A percentile compares a stretch with the other conserved stretches of the same genome.
Evolutionary conservation across 345 rosid species (phyloP).

Genomic region (Stellera chamaejasme): DNA sequence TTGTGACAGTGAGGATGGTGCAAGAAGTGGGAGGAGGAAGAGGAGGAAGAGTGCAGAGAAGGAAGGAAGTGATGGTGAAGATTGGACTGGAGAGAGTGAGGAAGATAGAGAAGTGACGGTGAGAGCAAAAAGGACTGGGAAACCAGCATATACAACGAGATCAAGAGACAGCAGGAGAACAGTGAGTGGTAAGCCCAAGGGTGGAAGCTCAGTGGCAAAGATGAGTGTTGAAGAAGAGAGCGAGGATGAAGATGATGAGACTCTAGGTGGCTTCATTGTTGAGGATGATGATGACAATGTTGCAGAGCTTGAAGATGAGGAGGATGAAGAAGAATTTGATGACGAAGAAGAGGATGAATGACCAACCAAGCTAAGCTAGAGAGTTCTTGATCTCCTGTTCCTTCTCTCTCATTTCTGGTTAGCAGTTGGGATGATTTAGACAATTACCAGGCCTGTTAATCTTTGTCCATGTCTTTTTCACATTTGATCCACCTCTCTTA

Average conservation of each 20-base stretch:
- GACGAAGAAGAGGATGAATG: constrained; percentile 24
- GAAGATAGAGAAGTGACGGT: constrained; percentile 32
- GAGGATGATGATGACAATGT: constrained; percentile 28
- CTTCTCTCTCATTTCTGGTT: too few species aligned
- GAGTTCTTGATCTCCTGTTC: too few species aligned
- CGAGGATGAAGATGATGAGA: constrained; percentile 47
- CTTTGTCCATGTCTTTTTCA: too few species aligned
- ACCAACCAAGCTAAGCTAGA: too few species aligned
- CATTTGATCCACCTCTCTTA: too few species aligned
- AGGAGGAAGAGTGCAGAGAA: constrained; percentile 33
- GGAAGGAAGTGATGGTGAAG: constrained; percentile 34
- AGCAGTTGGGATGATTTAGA: too few species aligned
- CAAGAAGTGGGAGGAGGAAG: constrained; percentile 19
- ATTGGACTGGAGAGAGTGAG: constrained; percentile 62
- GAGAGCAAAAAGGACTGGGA: constrained; percentile 22
- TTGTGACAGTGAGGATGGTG: constrained; percentile 26
- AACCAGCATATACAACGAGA: constrained; percentile 41
- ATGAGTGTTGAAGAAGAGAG: constrained; percentile 14
- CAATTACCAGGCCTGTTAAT: too few species aligned
- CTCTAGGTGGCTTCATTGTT: constrained; percentile 69
- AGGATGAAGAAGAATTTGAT: constrained; percentile 17
- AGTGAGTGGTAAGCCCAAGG: constrained; percentile 13
- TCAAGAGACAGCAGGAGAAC: constrained; percentile 28
- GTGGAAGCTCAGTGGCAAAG: constrained; percentile 8
- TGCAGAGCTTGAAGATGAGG: constrained; percentile 5